Evolutionary conservation across 352 stramenopile genomes (phyloP).

Genomic region (Phytophthora quininea): DNA sequence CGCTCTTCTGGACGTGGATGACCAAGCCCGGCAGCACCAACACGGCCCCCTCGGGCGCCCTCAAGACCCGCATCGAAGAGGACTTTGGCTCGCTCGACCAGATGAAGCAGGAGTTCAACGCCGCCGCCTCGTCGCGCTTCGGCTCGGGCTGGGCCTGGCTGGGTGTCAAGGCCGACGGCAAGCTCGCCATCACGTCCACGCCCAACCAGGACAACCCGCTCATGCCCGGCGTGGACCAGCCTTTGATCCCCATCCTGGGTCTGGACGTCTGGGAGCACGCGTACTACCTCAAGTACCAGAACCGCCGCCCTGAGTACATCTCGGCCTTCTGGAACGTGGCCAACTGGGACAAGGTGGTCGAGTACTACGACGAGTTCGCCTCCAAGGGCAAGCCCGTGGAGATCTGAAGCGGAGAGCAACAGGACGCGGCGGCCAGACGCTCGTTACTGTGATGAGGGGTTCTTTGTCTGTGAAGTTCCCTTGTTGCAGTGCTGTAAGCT

Average conservation of each 20-base stretch:
- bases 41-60: conserved; percentile 74
- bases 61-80: conserved; percentile 88
- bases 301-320: conserved; percentile 96
- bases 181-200: conserved; percentile 95
- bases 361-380: conserved; percentile 92
- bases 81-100: conserved; percentile 92
- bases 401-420: conserved; percentile 63
- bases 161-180: conserved; percentile 85
- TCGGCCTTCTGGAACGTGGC: conserved; percentile 98
- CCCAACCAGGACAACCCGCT: conserved; percentile 95
- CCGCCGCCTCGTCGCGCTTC: conserved; percentile 86
- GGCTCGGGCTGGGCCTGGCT: conserved; percentile 93
- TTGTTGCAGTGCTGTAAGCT: background rate
- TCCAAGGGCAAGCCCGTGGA: conserved; percentile 85
- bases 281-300: conserved; percentile 98
- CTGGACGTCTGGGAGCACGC: conserved; percentile 97
- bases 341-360: conserved; percentile 94
- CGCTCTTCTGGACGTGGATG: conserved; percentile 96
- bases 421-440: conserved; percentile 18
- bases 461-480: background rate
- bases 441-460: conserved; percentile 26
- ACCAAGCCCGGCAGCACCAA: conserved; percentile 73
- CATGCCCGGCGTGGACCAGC: conserved; percentile 79
- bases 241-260: conserved; percentile 93
- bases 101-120: conserved; percentile 91